Conservation (phyloP, 768 basidiomycete species). For the Xerocomellus amylosporus region DNA sequence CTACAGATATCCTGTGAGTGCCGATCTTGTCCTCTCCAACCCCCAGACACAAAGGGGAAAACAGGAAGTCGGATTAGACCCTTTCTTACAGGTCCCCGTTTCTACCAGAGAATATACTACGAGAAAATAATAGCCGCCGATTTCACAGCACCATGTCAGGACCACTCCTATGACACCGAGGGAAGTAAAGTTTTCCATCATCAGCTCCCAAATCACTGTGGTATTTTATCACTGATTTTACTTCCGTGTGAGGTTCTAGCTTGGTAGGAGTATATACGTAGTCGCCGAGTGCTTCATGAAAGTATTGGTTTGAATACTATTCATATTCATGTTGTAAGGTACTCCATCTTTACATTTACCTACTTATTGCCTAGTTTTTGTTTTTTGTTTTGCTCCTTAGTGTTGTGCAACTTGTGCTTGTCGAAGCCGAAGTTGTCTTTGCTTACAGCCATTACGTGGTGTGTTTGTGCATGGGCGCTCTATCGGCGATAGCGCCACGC, state of each 20-base stretch:
- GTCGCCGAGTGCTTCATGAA: not conserved
- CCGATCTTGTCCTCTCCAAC: not conserved
- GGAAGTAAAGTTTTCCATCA: too few species aligned
- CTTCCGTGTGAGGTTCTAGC: not conserved
- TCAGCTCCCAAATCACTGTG: too few species aligned
- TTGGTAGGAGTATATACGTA: not conserved
- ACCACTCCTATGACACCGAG: too few species aligned
- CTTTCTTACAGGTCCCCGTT: not conserved
- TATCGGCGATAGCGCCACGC: not conserved
- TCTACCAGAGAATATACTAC: not conserved
- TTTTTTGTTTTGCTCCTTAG: too few species aligned
- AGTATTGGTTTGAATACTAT: not conserved
- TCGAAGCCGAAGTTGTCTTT: not conserved
- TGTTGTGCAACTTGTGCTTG: too few species aligned
- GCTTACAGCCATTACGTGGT: not conserved
- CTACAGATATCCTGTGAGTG: not conserved
- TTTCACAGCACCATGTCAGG: too few species aligned
- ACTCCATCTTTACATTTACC: not conserved
- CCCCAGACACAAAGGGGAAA: too few species aligned
- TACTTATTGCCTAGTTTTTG: not conserved
- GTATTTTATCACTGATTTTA: too few species aligned
- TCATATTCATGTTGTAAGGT: not conserved
- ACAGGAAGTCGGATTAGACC: not conserved
- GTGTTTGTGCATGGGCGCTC: slow-evolving; percentile 12
- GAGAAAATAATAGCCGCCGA: too few species aligned